phyloP scores from a whole-genome alignment of 1,139 yeast genomes.

The Candida neerlandica region DNA sequence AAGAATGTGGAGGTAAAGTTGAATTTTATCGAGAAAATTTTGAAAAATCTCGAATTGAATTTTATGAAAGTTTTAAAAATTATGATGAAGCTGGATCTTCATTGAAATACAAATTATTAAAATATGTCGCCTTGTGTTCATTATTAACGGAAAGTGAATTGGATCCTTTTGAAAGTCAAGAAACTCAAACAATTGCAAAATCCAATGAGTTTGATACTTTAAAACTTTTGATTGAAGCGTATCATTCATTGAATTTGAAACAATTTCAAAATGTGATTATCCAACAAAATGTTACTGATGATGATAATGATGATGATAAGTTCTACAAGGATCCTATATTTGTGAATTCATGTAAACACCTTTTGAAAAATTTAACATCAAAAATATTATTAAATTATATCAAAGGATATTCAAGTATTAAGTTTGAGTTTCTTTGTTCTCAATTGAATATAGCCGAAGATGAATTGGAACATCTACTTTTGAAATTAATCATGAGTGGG shows the following conservation, averaged over 20 bases:
- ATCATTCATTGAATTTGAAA: slow-evolving; percentile 31
- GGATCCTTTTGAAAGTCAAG: slow-evolving; percentile 67
- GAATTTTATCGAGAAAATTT: slow-evolving; percentile 63
- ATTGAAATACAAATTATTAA: slow-evolving; percentile 56
- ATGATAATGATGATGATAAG: slow-evolving; percentile 25
- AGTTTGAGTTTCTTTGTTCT: slow-evolving; percentile 27
- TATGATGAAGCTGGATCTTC: slow-evolving; percentile 80
- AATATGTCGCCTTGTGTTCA: slow-evolving; percentile 65
- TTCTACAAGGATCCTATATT: slow-evolving; percentile 36
- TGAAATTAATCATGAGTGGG: slow-evolving; percentile 48
- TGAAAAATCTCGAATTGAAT: slow-evolving; percentile 62
- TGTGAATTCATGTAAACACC: slow-evolving; percentile 26
- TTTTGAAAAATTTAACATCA: slow-evolving; percentile 33
- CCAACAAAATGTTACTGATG: slow-evolving; percentile 13
- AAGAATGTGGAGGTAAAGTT: slow-evolving; percentile 76
- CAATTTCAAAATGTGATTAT: slow-evolving; percentile 22
- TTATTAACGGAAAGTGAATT: slow-evolving; percentile 65
- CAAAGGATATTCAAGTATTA: slow-evolving; percentile 32
- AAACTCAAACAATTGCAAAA: slow-evolving; percentile 50
- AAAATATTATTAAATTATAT: slow-evolving; percentile 32
- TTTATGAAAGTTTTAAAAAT: slow-evolving; percentile 72
- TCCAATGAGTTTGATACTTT: slow-evolving; percentile 37
- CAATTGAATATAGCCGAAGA: slow-evolving; percentile 25
- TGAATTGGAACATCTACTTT: slow-evolving; percentile 40
- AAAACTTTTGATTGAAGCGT: slow-evolving; percentile 32